phyloP scores from a whole-genome alignment of 2,329 filamentous ascomycete species.

The Xylaria sp. region DNA sequence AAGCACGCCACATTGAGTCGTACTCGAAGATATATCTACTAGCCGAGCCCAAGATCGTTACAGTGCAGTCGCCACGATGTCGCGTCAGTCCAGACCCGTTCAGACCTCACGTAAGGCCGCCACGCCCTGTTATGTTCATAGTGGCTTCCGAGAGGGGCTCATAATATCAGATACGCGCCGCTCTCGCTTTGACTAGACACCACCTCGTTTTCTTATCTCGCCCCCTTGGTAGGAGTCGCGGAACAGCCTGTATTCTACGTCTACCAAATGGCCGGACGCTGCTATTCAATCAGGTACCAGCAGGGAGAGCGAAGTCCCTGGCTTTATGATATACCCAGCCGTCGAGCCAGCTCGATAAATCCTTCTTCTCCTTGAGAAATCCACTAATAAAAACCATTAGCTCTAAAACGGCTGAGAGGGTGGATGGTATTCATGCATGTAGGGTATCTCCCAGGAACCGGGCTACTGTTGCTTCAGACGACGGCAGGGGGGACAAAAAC shows the following conservation, averaged over 20 bases:
- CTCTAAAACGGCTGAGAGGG: neutral
- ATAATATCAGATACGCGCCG: constrained; percentile 1
- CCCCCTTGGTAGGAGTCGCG: neutral
- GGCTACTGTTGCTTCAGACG: neutral
- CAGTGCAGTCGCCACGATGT: constrained; percentile 1
- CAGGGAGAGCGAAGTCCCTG: neutral
- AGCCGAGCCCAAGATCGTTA: constrained; percentile 4
- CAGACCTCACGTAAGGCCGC: neutral
- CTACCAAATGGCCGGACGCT: neutral
- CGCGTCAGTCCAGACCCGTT: neutral
- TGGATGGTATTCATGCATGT: neutral
- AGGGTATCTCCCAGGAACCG: neutral
- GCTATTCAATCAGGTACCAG: neutral
- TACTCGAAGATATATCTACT: neutral
- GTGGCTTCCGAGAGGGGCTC: neutral
- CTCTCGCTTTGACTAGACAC: neutral
- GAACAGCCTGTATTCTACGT: neutral
- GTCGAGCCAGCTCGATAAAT: constrained; percentile 62
- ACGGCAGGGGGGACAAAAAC: neutral
- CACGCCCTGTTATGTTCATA: neutral
- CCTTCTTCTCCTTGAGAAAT: constrained; percentile 62
- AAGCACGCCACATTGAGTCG: constrained; percentile 2
- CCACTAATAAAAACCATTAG: constrained; percentile 53
- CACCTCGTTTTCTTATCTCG: neutral
- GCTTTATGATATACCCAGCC: constrained; percentile 53